Conservation (phyloP, 192 early-diverging fungal genomes). For the Dissophora ornata region DNA sequence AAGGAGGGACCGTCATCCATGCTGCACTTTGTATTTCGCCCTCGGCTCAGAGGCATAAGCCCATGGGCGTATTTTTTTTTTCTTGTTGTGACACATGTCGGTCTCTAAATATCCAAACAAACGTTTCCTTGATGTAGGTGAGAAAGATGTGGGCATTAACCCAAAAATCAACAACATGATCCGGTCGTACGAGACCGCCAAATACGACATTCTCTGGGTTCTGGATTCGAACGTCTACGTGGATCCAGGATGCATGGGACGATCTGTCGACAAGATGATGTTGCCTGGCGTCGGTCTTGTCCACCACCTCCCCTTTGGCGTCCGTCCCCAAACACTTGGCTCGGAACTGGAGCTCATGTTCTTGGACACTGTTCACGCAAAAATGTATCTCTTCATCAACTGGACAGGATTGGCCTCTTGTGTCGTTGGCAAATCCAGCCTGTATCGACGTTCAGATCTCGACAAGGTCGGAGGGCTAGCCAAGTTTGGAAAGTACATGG, state of each 20-base stretch:
- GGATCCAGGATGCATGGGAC: conserved; percentile 77
- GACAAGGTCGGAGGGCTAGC: conserved; percentile 83
- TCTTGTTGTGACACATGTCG: not conserved
- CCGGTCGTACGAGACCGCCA: conserved; percentile 77
- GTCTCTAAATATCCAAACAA: not conserved
- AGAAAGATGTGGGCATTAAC: conserved; percentile 79
- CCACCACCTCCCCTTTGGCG: conserved; percentile 91
- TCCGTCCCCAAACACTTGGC: conserved; percentile 75
- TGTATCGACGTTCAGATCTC: conserved; percentile 88
- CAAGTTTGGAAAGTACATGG: conserved; percentile 91
- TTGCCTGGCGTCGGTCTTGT: conserved; percentile 86
- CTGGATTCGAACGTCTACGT: conserved; percentile 91
- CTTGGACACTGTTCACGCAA: conserved; percentile 91
- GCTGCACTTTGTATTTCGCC: too few relatives aligned
- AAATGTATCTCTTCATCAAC: conserved; percentile 97
- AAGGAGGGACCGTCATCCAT: too few relatives aligned
- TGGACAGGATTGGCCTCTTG: conserved; percentile 84
- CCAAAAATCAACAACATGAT: conserved; percentile 97
- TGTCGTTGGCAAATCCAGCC: conserved; percentile 93
- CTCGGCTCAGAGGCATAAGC: too few relatives aligned
- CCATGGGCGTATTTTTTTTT: not conserved
- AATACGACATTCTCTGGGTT: conserved; percentile 94
- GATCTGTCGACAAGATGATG: conserved; percentile 82
- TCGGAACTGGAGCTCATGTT: conserved; percentile 88
- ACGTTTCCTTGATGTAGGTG: too few relatives aligned